Percentiles rank a stretch among this genome's conserved stretches.
These are phyloP conservation scores for Fusarium sp. DNA, from an alignment of 2,329 filamentous ascomycete genomes.

Conservation along the genomic window DNA sequence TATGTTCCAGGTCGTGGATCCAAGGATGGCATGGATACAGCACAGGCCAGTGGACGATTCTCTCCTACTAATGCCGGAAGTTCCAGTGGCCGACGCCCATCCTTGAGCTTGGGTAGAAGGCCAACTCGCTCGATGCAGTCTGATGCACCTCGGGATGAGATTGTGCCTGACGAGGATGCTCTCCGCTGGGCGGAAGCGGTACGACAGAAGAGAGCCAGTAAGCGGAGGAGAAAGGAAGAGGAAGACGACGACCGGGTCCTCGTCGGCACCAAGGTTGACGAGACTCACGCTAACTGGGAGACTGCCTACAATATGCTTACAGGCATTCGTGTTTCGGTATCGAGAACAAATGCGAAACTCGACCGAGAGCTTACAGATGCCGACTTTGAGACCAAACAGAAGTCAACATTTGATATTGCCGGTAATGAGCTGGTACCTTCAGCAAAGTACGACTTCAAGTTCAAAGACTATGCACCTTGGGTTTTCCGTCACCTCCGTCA, in stretches of 20 bases:
- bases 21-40: conserved; percentile 75
- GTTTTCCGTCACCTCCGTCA: conserved; percentile 92
- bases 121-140: conserved; percentile 88
- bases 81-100: conserved; percentile 73
- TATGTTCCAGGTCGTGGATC: conserved; percentile 72
- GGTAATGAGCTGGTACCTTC: conserved; percentile 97
- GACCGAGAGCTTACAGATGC: conserved; percentile 89
- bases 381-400: conserved; percentile 94
- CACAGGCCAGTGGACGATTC: conserved; percentile 81
- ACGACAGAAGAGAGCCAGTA: conserved; percentile 89
- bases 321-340: conserved; percentile 96
- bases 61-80: conserved; percentile 72
- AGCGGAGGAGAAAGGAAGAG: conserved; percentile 82
- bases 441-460: conserved; percentile 99
- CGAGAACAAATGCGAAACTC: conserved; percentile 94
- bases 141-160: conserved; percentile 84
- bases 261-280: conserved; percentile 96
- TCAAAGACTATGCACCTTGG: conserved; percentile 99
- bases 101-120: conserved; percentile 82
- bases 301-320: conserved; percentile 99
- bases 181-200: conserved; percentile 93
- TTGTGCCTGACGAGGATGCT: conserved; percentile 88
- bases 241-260: conserved; percentile 95
- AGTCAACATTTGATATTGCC: conserved; percentile 98
- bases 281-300: conserved; percentile 96